Conservation (phyloP, 495 filamentous ascomycete species). For the Amniculicola lignicola region DNA sequence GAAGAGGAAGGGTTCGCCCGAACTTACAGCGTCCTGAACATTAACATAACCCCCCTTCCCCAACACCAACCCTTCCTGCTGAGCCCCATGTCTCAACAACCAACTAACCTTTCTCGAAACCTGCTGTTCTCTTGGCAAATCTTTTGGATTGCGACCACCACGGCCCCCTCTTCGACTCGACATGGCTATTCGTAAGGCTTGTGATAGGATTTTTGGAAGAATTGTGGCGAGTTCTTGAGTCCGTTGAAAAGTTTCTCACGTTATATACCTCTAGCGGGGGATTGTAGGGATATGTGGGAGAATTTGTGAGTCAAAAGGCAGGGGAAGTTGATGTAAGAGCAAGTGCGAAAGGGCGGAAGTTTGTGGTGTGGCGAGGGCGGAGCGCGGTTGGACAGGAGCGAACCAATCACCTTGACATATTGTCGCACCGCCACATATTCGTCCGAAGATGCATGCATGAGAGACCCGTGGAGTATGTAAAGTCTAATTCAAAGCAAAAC, state of each 20-base stretch:
- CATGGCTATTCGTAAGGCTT: neutral
- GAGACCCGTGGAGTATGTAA: too few relatives aligned
- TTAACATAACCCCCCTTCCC: conserved; percentile 76
- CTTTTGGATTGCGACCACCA: conserved; percentile 39
- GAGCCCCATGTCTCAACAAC: conserved; percentile 79
- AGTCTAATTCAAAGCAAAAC: too few relatives aligned
- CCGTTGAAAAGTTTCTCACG: too few relatives aligned
- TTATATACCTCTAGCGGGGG: too few relatives aligned
- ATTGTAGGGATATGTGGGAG: too few relatives aligned
- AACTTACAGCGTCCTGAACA: conserved; percentile 72
- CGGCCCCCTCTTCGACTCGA: conserved; percentile 27
- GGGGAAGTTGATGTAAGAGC: too few relatives aligned
- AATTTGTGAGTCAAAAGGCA: too few relatives aligned
- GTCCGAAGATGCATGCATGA: too few relatives aligned
- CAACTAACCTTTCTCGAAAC: conserved; percentile 79
- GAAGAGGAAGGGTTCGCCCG: too few relatives aligned
- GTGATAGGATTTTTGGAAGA: neutral
- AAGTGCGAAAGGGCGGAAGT: neutral
- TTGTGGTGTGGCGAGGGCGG: conserved; percentile 2
- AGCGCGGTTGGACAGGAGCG: too few relatives aligned
- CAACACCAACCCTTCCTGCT: conserved; percentile 70
- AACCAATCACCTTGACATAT: too few relatives aligned
- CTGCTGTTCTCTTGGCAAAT: conserved; percentile 54
- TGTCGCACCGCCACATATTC: too few relatives aligned
- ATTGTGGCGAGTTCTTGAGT: neutral